Base-by-base conservation (phyloP, 305 asterid species). In the Andrographis paniculata region DNA sequence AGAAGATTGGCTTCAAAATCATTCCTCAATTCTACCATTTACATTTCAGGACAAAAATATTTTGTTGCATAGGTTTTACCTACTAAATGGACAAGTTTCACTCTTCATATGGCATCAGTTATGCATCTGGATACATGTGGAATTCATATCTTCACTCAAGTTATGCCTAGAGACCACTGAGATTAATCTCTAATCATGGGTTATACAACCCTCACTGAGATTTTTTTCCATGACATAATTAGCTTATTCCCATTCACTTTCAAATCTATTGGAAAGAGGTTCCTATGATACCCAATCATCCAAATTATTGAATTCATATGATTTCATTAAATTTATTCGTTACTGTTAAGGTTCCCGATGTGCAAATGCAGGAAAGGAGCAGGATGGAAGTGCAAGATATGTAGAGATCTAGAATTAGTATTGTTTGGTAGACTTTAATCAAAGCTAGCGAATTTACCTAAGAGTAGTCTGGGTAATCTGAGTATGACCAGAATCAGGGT, bases 401-500 rank as follows among this genome's bases (percentile, higher is more conserved):
- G 38, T 22, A 50, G 16, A 24, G 2, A 7, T n/a, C 8, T 2
- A 4, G 12, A 33, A 6, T n/a, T 6, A 33, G 38, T 33, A 33
- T 33, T 7, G 38, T 33, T 33, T 6, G 3, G 12, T 11, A 24
- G 13, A 10, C 12, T 33, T 33, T 33, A 5, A 4, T 33, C 8
- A 2, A 6, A 0, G 14, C 2, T 9, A 9, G 0, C 8, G 2
- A 33, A 33, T 11, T 24, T 81, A 87, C 94, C 95, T 69, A 23
- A 54, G 54, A 24, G 66, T 23, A 18, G 48, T 55, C 55, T 73
- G 75, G 66, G 58, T 48, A 44, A 33, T 67, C 60, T 64, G 72
- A 19, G 58, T 31, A 56, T 57, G 64, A 24, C 61, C 31, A 46
- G 68, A 48, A 62, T 64, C 69, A 20, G 74, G 55, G 49, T 67